Evolutionary conservation across 768 basidiomycete species (phyloP).

Genomic region (Mycena latifolia): DNA sequence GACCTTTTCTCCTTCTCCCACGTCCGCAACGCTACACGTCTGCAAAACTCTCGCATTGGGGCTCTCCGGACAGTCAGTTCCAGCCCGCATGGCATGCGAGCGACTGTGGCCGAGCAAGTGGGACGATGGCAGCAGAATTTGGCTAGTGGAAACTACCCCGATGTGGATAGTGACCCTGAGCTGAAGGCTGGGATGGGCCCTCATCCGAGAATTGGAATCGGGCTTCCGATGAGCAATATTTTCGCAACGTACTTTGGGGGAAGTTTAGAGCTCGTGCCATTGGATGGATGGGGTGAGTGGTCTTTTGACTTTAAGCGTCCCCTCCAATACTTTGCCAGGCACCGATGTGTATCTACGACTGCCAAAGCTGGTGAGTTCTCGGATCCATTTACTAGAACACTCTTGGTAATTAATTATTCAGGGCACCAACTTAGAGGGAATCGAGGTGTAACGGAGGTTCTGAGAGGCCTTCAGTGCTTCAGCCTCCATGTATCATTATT

Average conservation of each 20-base stretch:
- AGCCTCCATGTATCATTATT: conserved; percentile 18
- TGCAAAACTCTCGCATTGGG: conserved; percentile 75
- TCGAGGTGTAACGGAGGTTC: conserved; percentile 68
- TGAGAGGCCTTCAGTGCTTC: too few species aligned
- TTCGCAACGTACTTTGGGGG: conserved; percentile 93
- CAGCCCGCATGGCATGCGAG: conserved; percentile 73
- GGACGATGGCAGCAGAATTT: conserved; percentile 55
- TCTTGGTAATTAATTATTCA: conserved; percentile 41
- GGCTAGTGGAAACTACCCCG: conserved; percentile 36
- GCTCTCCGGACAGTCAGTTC: conserved; percentile 74
- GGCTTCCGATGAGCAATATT: conserved; percentile 91
- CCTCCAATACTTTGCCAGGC: conserved; percentile 55
- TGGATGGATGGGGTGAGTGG: conserved; percentile 83
- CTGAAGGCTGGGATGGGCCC: conserved; percentile 58
- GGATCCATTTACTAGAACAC: background rate
- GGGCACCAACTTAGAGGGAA: conserved; percentile 90
- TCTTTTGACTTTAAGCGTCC: conserved; percentile 38
- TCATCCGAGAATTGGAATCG: conserved; percentile 82
- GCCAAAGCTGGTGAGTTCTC: conserved; percentile 76
- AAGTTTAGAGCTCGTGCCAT: conserved; percentile 78
- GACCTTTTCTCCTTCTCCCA: conserved; percentile 95
- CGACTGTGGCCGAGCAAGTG: conserved; percentile 87
- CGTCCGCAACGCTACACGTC: conserved; percentile 76
- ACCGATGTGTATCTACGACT: conserved; percentile 87
- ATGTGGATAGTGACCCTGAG: conserved; percentile 51